phyloP scores from a whole-genome alignment of 805 yeast genomes.

The Groenewaldozyma salmanticensis region DNA sequence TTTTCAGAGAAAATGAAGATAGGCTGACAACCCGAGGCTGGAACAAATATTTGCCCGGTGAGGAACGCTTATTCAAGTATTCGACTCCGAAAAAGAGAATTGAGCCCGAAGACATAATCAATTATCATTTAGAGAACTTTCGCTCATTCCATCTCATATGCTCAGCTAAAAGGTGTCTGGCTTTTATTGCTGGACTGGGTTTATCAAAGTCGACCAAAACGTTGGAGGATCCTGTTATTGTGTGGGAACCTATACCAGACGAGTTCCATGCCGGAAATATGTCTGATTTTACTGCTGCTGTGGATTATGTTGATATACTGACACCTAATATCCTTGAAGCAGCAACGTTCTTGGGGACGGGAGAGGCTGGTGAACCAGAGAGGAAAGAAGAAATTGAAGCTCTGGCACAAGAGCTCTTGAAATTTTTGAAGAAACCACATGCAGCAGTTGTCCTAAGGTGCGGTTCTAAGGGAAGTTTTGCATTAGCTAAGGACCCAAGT shows the following conservation, averaged over 20 bases:
- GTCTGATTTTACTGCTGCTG: conserved; percentile 27
- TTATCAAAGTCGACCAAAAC: conserved; percentile 9
- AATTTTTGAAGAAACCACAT: conserved; percentile 26
- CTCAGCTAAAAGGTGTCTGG: conserved; percentile 50
- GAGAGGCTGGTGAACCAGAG: conserved; percentile 35
- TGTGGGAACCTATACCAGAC: conserved; percentile 87
- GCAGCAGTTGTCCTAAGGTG: conserved; percentile 54
- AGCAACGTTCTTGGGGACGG: conserved; percentile 44
- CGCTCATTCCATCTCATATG: conserved; percentile 62
- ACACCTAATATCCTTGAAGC: conserved; percentile 86
- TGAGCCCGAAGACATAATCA: conserved; percentile 42
- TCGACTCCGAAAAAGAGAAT: conserved; percentile 52
- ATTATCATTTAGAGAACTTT: conserved; percentile 32
- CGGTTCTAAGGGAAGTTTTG: conserved; percentile 62
- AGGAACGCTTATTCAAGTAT: conserved; percentile 52
- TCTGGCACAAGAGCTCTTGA: conserved; percentile 35
- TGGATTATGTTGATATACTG: conserved; percentile 45
- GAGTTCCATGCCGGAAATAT: conserved; percentile 49
- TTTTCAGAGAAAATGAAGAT: conserved; percentile 40
- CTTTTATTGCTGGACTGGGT: conserved; percentile 33
- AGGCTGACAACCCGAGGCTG: conserved; percentile 74
- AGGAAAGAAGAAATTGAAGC: conserved; percentile 32
- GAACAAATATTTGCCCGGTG: conserved; percentile 60
- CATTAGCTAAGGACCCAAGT: conserved; percentile 26
- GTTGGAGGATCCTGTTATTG: conserved; percentile 26